Conservation (phyloP, 345 rosid genomes). For the Eucalyptus fibrosa region DNA sequence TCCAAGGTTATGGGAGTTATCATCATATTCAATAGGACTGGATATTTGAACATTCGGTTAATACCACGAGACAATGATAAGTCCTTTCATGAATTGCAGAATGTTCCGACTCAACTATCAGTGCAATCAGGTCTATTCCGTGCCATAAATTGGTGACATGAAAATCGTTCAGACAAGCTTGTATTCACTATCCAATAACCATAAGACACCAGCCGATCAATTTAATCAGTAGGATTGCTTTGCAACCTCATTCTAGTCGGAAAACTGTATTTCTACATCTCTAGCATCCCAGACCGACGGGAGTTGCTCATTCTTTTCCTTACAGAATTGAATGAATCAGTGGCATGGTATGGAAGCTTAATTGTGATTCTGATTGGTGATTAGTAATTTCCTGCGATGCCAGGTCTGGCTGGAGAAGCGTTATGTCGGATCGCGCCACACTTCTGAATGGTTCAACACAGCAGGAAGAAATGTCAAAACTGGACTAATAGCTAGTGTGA, state of each 20-base stretch:
- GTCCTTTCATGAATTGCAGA: background rate
- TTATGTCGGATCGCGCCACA: constrained; percentile 74
- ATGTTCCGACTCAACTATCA: background rate
- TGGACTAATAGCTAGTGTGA: constrained; percentile 89
- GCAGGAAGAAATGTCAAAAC: constrained; percentile 96
- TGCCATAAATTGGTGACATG: background rate
- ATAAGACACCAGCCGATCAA: background rate
- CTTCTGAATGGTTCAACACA: constrained; percentile 97
- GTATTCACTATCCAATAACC: background rate
- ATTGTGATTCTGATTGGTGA: background rate
- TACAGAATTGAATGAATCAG: background rate
- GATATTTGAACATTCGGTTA: background rate
- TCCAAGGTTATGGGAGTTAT: background rate
- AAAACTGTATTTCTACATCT: background rate
- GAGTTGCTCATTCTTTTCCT: background rate
- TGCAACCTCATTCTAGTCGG: background rate
- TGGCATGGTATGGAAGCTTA: background rate
- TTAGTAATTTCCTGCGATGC: background rate
- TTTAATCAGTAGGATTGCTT: background rate
- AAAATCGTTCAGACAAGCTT: background rate
- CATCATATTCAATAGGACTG: background rate
- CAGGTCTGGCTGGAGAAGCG: constrained; percentile 90
- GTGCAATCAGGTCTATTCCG: background rate
- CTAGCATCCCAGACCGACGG: background rate
- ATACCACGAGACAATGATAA: background rate